Conservation (phyloP, 2,329 filamentous ascomycete genomes). For the Metarhizium guizhouense region DNA sequence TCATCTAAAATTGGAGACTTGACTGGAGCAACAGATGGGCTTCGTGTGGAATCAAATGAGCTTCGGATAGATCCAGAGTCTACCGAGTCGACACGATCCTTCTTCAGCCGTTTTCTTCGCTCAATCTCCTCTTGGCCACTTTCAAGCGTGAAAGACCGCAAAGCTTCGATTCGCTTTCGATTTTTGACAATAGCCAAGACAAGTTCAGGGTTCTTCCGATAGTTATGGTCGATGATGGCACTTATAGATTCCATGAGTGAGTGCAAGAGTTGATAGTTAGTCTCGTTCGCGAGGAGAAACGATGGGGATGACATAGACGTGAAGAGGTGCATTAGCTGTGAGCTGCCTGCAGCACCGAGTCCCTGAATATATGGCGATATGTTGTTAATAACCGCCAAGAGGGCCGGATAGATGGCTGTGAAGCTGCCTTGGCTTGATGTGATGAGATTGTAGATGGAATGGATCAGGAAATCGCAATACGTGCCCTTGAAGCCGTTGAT, state of each 20-base stretch:
- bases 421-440: constrained; percentile 85
- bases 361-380: constrained; percentile 77
- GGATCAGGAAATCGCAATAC: constrained; percentile 90
- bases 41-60: constrained; percentile 60
- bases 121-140: constrained; percentile 89
- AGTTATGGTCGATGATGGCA: constrained; percentile 82
- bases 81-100: constrained; percentile 45
- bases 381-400: constrained; percentile 90
- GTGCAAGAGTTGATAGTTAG: constrained; percentile 72
- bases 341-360: constrained; percentile 64
- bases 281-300: constrained; percentile 86
- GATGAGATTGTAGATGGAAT: constrained; percentile 88
- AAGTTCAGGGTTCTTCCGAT: constrained; percentile 69
- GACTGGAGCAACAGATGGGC: constrained; percentile 34
- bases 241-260: constrained; percentile 86
- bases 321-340: constrained; percentile 80
- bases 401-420: constrained; percentile 82
- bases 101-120: constrained; percentile 59
- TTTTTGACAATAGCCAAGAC: constrained; percentile 73
- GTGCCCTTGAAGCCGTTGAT: constrained; percentile 79
- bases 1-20: constrained; percentile 21
- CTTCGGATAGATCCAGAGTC: constrained; percentile 44
- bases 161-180: constrained; percentile 71
- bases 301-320: constrained; percentile 88
- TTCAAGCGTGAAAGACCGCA: constrained; percentile 83